These are phyloP conservation scores for Pyrenophora graminea DNA, from an alignment of 2,329 filamentous ascomycete genomes.

Conservation along the genomic window DNA sequence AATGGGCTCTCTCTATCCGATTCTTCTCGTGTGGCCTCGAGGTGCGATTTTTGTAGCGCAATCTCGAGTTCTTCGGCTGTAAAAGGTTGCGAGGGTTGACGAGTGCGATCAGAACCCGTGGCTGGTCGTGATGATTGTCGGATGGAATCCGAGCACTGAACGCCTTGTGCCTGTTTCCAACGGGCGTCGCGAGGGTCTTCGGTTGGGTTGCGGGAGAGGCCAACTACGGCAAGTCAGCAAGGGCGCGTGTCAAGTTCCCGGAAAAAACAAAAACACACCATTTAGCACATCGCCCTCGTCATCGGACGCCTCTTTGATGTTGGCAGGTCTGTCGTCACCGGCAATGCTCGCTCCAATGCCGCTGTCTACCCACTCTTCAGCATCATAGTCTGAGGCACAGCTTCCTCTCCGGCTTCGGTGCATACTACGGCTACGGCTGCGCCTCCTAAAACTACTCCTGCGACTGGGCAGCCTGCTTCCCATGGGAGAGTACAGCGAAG, in stretches of 20 bases:
- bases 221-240: conserved; percentile 34
- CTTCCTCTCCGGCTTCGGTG: conserved; percentile 41
- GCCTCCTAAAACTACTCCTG: conserved; percentile 40
- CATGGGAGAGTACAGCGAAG: conserved; percentile 55
- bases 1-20: conserved; percentile 27
- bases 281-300: conserved; percentile 52
- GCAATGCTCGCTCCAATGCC: conserved; percentile 42
- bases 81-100: conserved; percentile 46
- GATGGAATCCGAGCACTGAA: conserved; percentile 36
- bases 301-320: conserved; percentile 50
- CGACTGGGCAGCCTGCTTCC: conserved; percentile 53
- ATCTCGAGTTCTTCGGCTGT: conserved; percentile 52
- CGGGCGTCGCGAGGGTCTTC: conserved; percentile 37
- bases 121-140: conserved; percentile 29
- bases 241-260: conserved; percentile 1
- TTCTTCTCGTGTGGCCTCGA: conserved; percentile 39
- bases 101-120: conserved; percentile 33
- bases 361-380: conserved; percentile 46
- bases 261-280: conserved; percentile 42
- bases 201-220: conserved; percentile 41
- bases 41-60: conserved; percentile 49
- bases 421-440: conserved; percentile 37
- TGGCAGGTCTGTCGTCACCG: conserved; percentile 36
- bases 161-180: conserved; percentile 30
- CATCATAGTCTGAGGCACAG: conserved; percentile 44